Evolutionary conservation across 257 asterid genomes (phyloP), one percentile per base, ranked within the genome.

Genomic region (Solanum ossicruentum): DNA sequence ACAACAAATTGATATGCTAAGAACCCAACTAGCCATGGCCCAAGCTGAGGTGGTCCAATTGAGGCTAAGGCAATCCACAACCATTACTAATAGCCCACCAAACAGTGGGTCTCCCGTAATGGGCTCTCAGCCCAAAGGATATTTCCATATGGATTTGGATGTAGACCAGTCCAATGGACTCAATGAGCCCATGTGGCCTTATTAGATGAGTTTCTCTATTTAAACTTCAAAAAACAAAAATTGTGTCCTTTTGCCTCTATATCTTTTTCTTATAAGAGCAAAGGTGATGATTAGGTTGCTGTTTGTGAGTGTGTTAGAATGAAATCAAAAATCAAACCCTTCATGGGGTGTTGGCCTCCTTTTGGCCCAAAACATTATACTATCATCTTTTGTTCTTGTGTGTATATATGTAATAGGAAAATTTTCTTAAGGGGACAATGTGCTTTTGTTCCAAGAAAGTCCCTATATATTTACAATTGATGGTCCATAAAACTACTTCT

Each of bases 11-110:
- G 83, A 78, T 28, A 23, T 52, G 83, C 49, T 78, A 5, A 60
- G 83, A 12, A 78, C 83, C 26, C 83, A 78, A 78, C 28, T 78
- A 10, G 83, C 83, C 23, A 52, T 78, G 83, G 17, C 83, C 28
- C 83, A 78, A 78, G 83, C 83, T 78, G 83, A 78, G 28, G 83
- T 78, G 12, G 83, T 78, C 65, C 83, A 78, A 15, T 78, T 78
- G 26, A 78, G 26, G 65, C 63, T 78, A 26, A 51, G 83, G 52
- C 83, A 78, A 78, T 52, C 83, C 18, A 54, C 49, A 52, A 8
- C 10, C 65, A 78, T 28, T 52, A 52, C 47, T 10, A 78, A 26
- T 78, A 52, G 83, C 49, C 83, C 83, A 78, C 41, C 65, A 78
- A 78, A 78, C 7, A 78, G 28, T 28, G 83, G 47, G 3, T 78